Evolutionary conservation across 306 rosid genomes (phyloP), one percentile per base, ranked within the genome.

Genomic region (Acacia confusa): DNA sequence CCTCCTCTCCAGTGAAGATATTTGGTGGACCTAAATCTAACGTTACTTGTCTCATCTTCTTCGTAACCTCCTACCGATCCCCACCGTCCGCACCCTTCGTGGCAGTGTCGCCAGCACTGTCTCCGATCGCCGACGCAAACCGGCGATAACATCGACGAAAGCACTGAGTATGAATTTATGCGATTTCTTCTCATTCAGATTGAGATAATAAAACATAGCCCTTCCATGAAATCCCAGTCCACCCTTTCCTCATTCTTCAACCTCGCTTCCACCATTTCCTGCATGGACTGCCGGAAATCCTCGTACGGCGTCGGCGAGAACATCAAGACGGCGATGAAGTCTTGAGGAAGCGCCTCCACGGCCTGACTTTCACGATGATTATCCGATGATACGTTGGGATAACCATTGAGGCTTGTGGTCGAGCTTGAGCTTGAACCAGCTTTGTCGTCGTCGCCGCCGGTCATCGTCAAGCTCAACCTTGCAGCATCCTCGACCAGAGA

Each of bases 171-270:
- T 87, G 77, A 85, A 91, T 81, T 81, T 89, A 78, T 87, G 81
- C 2, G 87, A 86, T 36, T 86, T 90, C 71, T 92, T 92, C 24
- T 95, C 90, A 65, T 95, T 95, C 7, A 91, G 38, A 52, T 87
- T 92, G 0, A 95, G 78, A 65, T 89, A 87, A 65, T 84, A 81
- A 66, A 90, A 88, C 80, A 95, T 74, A 95, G 89, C 81, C 92
- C 95, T 40, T 89, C 90, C 97, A 92, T 84, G 87, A 91, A 95
- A 48, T 86, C 89, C 97, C 98, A 95, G 64, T 95, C 97, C 6
- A 95, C 89, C 16, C 20, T 74, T 66, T 83, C 88, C 3, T 83
- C 34, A 9, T 85, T 82, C 19, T 71, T 85, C 57, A 77, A 2
- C 9, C 89, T 87, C 0, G 79, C 83, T 43, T 92, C 92, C n/a